Conservation (phyloP, 1,284 basidiomycete species). For the Papiliotrema laurentii region DNA sequence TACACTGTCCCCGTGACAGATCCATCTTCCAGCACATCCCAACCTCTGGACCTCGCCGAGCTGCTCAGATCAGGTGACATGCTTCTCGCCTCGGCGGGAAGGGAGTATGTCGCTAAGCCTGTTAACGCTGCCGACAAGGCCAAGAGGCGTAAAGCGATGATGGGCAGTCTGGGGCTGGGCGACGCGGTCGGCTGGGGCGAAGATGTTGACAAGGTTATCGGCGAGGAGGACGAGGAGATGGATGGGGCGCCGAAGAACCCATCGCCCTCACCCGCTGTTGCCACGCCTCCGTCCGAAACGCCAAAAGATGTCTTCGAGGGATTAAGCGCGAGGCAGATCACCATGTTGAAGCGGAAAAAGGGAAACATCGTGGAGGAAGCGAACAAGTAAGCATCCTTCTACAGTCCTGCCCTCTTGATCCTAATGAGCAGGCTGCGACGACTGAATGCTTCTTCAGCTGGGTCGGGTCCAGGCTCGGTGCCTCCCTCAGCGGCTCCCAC, state of each 20-base stretch:
- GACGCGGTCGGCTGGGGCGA: constrained; percentile 39
- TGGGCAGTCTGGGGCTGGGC: constrained; percentile 41
- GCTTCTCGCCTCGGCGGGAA: constrained; percentile 41
- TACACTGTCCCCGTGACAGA: constrained; percentile 14
- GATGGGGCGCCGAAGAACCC: constrained; percentile 4
- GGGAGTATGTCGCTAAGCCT: constrained; percentile 41
- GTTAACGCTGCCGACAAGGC: constrained; percentile 29
- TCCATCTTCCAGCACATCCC: constrained; percentile 11
- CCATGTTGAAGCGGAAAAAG: constrained; percentile 49
- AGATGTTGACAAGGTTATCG: constrained; percentile 40
- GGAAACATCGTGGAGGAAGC: constrained; percentile 43
- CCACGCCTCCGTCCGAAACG: constrained; percentile 10
- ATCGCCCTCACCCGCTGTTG: not conserved
- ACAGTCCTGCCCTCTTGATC: not conserved
- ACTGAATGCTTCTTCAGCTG: no score
- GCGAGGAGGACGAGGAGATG: constrained; percentile 19
- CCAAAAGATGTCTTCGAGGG: constrained; percentile 44
- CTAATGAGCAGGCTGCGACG: constrained; percentile 26
- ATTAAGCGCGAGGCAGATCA: constrained; percentile 45
- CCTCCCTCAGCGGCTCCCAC: constrained; percentile 22
- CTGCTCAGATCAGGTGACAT: constrained; percentile 19
- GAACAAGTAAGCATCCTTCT: constrained; percentile 34
- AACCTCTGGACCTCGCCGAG: constrained; percentile 21
- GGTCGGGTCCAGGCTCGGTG: constrained; percentile 15
- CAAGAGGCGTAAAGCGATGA: constrained; percentile 43